Evolutionary conservation across 1,284 basidiomycete genomes (phyloP), one percentile per base, ranked within the genome.

Genomic region (Inonotus obliquus): DNA sequence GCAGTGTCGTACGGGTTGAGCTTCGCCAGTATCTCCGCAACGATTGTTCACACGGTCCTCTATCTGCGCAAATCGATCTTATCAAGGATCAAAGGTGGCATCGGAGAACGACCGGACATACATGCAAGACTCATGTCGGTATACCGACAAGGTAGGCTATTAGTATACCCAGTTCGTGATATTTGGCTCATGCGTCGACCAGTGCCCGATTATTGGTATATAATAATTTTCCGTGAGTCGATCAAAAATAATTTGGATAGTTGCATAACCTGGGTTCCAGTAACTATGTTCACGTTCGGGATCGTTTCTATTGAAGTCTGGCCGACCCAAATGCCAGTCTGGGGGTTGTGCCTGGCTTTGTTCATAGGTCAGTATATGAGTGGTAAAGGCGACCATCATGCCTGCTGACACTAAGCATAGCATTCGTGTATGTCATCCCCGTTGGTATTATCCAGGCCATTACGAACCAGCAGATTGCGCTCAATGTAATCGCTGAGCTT

Each of bases 31-130:
- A 84, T 84, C 69, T 80, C 84, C 17, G 69, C 79, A 54, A 82
- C 89, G 1, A 72, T 92, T 62, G 86, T 87, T 17, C 92, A 96
- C 73, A 88, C 91, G 0, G 78, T 83, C 64, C 78, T 96, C n/a
- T 89, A 89, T 74, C 90, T 91, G 79, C 88, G 92, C 65, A 87
- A 87, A 69, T 82, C 87, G 67, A 89, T 95, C 62, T 86, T 84
- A 80, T 75, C 77, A 10, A 83, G 85, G 64, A 79, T 86, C 0
- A 76, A 91, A 27, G 79, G 82, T 37, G 81, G 85, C 11, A 78
- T 88, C 69, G 70, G 80, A 54, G 91, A 93, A 68, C 86, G 91
- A 67, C 89, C 91, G 7, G 94, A 96, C 75, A 86, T 96, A 57
- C 94, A 96, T 72, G 84, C 85, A 19, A 78, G 84, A n/a, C 77